Conservation (phyloP, 2,329 filamentous ascomycete genomes). For the Fusarium subglutinans region DNA sequence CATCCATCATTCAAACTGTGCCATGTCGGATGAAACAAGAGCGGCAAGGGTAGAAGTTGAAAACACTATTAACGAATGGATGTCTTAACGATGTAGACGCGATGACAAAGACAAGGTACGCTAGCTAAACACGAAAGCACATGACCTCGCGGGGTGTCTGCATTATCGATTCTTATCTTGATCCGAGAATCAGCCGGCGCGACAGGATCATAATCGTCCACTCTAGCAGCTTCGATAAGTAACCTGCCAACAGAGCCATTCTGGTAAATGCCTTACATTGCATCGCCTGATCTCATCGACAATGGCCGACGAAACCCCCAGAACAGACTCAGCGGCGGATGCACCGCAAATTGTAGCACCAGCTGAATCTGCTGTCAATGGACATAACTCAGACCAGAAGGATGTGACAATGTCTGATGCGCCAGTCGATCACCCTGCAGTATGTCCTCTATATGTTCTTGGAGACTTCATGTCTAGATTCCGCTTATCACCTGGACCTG, state of each 20-base stretch:
- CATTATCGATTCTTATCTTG: neutral
- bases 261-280: neutral
- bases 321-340: conserved; percentile 32
- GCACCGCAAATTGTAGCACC: conserved; percentile 31
- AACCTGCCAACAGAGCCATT: conserved; percentile 8
- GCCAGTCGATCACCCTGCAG: conserved; percentile 52
- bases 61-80: neutral
- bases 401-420: conserved; percentile 58
- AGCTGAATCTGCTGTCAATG: conserved; percentile 35
- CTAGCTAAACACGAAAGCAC: conserved; percentile 50
- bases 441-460: conserved; percentile 35
- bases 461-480: too few relatives aligned
- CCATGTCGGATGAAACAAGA: conserved; percentile 8
- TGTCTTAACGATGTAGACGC: conserved; percentile 18
- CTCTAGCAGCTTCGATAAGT: conserved; percentile 1
- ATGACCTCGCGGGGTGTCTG: conserved; percentile 43
- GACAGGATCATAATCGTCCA: conserved; percentile 2
- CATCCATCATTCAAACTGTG: conserved; percentile 47
- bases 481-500: neutral
- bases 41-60: neutral
- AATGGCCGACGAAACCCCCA: conserved; percentile 46
- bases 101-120: conserved; percentile 25
- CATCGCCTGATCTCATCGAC: neutral
- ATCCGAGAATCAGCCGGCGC: conserved; percentile 42
- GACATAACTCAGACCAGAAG: conserved; percentile 41